Evolutionary conservation across 2,329 filamentous ascomycete genomes (phyloP).

Genomic region (Aspergillus neotritici): DNA sequence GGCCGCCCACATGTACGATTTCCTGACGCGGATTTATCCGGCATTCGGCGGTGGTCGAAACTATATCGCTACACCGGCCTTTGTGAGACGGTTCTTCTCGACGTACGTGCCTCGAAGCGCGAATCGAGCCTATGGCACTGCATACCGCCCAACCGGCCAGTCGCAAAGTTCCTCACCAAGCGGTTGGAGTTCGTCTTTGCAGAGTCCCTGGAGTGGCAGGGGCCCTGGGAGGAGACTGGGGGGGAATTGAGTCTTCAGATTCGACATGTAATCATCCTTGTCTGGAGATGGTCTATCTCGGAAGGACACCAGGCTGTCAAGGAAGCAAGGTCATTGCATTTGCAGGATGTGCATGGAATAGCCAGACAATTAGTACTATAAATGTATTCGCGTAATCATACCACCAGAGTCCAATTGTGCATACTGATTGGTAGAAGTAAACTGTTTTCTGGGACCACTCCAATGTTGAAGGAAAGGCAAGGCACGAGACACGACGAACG

Average conservation of each 20-base stretch:
- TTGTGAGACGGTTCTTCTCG: slow-evolving; percentile 63
- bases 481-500: too few species aligned
- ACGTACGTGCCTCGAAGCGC: slow-evolving; percentile 40
- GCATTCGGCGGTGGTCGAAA: slow-evolving; percentile 80
- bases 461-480: too few species aligned
- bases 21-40: slow-evolving; percentile 80
- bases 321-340: too few species aligned
- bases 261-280: too few species aligned
- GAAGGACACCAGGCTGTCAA: too few species aligned
- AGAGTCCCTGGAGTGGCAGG: slow-evolving; percentile 34
- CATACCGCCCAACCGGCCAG: slow-evolving; percentile 41
- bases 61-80: slow-evolving; percentile 65
- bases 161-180: slow-evolving; percentile 14
- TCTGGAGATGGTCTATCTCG: too few species aligned
- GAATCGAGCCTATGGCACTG: slow-evolving; percentile 58
- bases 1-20: slow-evolving; percentile 86
- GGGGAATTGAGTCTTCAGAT: slow-evolving; percentile 20
- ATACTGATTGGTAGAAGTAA: too few species aligned
- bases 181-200: slow-evolving; percentile 29
- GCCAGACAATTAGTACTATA: too few species aligned
- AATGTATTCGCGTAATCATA: too few species aligned
- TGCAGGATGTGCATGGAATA: too few species aligned
- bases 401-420: too few species aligned
- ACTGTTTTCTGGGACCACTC: too few species aligned
- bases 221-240: slow-evolving; percentile 40